Percentiles rank a stretch among this genome's conserved stretches.
Conservation (phyloP, 2,329 filamentous ascomycete genomes). For the Nemania bipapillata region DNA sequence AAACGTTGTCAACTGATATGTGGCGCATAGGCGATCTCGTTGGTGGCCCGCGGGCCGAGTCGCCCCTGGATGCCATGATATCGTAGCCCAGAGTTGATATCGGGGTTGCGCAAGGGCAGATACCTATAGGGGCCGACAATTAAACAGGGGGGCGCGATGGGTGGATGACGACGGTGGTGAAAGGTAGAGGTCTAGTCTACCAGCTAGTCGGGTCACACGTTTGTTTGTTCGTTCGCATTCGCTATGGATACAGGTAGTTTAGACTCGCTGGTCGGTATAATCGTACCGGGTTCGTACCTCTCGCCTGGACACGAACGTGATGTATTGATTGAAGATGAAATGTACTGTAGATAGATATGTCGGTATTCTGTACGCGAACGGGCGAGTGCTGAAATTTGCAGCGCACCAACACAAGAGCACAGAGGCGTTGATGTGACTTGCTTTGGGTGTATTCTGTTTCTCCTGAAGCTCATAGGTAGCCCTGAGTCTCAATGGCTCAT, state of each 20-base stretch:
- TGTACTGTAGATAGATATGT: not conserved
- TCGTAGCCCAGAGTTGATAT: not conserved
- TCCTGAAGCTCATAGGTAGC: not conserved
- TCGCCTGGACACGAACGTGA: not conserved
- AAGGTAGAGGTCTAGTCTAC: not conserved
- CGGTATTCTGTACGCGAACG: not conserved
- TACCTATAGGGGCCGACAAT: not conserved
- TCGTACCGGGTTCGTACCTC: not conserved
- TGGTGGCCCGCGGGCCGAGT: conserved; percentile 32
- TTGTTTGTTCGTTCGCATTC: not conserved
- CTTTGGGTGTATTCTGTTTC: not conserved
- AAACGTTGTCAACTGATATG: conserved; percentile 90
- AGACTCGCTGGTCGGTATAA: not conserved
- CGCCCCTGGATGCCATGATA: conserved; percentile 33
- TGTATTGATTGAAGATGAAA: not conserved
- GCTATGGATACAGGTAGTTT: not conserved
- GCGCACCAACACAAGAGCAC: not conserved
- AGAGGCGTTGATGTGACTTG: not conserved
- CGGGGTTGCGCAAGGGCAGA: not conserved
- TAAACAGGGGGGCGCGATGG: not conserved
- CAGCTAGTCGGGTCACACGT: not conserved
- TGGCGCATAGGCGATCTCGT: conserved; percentile 69
- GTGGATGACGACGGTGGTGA: not conserved
- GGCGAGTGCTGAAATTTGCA: not conserved
- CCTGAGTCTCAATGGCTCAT: not conserved